A percentile compares a stretch with the other conserved stretches of the same genome.
These are phyloP conservation scores for Durusdinium trenchii DNA, from an alignment of 73 alveolate species.

Conservation along the genomic window DNA sequence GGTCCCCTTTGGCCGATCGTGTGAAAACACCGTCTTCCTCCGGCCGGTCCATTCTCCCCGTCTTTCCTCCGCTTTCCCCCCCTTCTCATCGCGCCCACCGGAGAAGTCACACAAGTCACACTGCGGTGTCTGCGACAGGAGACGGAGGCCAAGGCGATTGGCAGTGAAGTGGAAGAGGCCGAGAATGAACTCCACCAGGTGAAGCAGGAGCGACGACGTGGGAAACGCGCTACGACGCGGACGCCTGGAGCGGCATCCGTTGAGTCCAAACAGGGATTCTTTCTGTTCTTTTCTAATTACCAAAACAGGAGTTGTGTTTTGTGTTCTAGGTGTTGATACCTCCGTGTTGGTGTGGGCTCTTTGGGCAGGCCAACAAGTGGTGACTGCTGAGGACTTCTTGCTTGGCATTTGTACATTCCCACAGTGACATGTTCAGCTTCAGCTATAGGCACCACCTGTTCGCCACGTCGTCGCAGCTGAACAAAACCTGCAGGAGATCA, in stretches of 20 bases:
- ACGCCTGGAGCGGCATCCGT: neutral
- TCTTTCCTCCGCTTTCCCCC: too few relatives aligned
- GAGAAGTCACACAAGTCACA: too few relatives aligned
- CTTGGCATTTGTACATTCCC: neutral
- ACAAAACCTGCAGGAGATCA: conserved; percentile 20
- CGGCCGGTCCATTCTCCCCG: too few relatives aligned
- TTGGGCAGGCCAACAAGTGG: neutral
- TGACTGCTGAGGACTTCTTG: neutral
- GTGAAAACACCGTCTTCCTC: too few relatives aligned
- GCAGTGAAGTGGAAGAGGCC: neutral
- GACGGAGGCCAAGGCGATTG: conserved; percentile 21
- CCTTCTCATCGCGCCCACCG: too few relatives aligned
- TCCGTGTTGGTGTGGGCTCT: neutral
- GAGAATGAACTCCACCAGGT: conserved; percentile 33
- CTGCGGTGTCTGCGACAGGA: neutral
- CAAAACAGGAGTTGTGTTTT: neutral
- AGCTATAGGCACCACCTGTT: too few relatives aligned
- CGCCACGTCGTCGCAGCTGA: neutral
- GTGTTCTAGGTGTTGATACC: neutral
- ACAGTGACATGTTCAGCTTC: neutral
- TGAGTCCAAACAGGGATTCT: neutral
- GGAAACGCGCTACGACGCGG: neutral
- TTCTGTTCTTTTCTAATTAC: neutral
- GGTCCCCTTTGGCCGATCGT: too few relatives aligned
- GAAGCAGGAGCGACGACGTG: conserved; percentile 2